Conservation (phyloP, 257 asterid genomes). For the Solanum paucissectum region DNA sequence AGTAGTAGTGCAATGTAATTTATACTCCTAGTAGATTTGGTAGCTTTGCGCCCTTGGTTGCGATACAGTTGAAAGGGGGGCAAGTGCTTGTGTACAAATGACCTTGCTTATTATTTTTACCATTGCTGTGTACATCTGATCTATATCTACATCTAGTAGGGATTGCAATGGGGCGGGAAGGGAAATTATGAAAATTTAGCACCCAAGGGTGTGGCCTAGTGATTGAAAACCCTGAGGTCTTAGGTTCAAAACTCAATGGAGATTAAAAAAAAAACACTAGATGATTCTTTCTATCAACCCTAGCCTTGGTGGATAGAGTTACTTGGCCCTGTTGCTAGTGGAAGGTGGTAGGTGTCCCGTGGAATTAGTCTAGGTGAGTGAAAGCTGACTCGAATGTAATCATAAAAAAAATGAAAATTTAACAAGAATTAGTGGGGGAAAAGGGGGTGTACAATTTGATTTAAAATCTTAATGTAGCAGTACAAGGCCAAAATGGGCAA, state of each 20-base stretch:
- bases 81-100: constrained; percentile 29
- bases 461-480: background rate
- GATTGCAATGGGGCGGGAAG: background rate
- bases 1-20: constrained; percentile 19
- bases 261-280: too few relatives aligned
- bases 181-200: background rate
- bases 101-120: constrained; percentile 6
- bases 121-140: constrained; percentile 18
- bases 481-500: background rate
- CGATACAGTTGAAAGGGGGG: background rate
- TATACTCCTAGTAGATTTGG: background rate
- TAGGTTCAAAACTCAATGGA: too few relatives aligned
- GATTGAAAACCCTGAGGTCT: too few relatives aligned
- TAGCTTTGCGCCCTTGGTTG: background rate
- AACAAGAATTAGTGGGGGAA: background rate
- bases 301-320: background rate
- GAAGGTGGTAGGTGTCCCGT: background rate
- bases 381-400: background rate
- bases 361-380: too few relatives aligned
- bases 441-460: background rate
- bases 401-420: background rate
- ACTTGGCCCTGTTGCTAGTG: too few relatives aligned
- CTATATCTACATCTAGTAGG: background rate
- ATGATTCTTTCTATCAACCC: background rate
- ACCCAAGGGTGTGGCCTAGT: background rate